These are phyloP conservation scores for Metschnikowia continentalis DNA, from an alignment of 805 yeast species.

Conservation along the genomic window DNA sequence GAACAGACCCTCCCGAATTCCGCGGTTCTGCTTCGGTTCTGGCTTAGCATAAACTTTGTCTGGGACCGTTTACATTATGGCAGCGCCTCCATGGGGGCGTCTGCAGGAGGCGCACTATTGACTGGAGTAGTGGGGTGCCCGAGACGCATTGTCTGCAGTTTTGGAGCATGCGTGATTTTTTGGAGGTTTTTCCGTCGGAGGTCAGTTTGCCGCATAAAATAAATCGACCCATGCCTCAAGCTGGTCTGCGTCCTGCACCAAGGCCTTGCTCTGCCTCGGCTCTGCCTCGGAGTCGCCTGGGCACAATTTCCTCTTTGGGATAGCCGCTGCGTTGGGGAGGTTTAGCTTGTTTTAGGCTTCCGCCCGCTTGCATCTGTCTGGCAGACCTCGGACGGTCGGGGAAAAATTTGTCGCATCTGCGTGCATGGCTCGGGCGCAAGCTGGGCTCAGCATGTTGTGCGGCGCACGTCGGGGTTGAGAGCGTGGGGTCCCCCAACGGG, in stretches of 20 bases:
- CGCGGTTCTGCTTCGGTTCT: background rate
- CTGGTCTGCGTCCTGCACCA: no score
- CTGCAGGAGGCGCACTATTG: conserved; percentile 1
- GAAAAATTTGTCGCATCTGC: background rate
- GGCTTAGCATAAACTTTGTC: background rate
- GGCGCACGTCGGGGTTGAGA: no score
- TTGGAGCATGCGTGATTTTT: background rate
- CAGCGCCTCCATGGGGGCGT: conserved; percentile 2
- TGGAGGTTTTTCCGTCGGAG: conserved; percentile 1
- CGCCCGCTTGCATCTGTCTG: no score
- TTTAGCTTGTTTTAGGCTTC: no score
- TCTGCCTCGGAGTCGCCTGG: no score
- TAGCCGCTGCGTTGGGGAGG: background rate
- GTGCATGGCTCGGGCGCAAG: background rate
- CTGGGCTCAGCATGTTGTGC: background rate
- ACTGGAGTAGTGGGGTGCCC: conserved; percentile 3
- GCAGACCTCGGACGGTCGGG: no score
- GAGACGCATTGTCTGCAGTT: background rate
- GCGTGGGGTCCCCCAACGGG: no score
- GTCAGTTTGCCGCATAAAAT: background rate
- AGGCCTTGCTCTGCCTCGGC: no score
- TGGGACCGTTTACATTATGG: background rate
- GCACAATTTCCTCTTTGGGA: no score
- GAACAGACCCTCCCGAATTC: no score
- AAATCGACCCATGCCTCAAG: background rate